phyloP scores from a whole-genome alignment of 2,329 filamentous ascomycete genomes.

The Aspergillus ustus region DNA sequence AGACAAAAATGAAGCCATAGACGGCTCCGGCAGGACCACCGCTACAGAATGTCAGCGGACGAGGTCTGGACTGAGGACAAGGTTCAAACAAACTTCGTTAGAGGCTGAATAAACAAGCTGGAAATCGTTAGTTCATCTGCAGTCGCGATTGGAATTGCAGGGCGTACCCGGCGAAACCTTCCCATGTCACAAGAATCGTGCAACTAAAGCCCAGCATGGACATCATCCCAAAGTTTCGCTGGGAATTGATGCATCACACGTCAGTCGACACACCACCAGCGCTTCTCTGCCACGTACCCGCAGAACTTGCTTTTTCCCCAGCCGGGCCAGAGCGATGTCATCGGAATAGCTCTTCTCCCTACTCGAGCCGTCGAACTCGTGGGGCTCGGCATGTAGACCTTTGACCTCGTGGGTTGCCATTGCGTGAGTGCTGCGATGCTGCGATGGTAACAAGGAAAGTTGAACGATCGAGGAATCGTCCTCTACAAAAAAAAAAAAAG shows the following conservation, averaged over 20 bases:
- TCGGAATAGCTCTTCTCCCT: constrained; percentile 16
- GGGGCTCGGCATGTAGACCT: not conserved
- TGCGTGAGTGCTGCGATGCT: not conserved
- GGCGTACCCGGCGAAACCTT: constrained; percentile 24
- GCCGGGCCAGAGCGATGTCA: constrained; percentile 18
- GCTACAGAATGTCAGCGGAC: constrained; percentile 19
- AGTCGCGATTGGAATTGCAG: not conserved
- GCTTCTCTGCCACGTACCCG: constrained; percentile 12
- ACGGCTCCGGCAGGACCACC: constrained; percentile 40
- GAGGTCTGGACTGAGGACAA: not conserved
- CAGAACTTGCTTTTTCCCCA: constrained; percentile 27
- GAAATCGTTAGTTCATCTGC: not conserved
- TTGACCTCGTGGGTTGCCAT: not conserved
- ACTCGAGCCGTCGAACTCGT: not conserved
- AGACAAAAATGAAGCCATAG: constrained; percentile 39
- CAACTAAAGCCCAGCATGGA: constrained; percentile 30
- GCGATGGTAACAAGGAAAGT: not conserved
- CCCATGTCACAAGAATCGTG: constrained; percentile 30
- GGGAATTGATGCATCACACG: not conserved
- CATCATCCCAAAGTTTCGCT: constrained; percentile 29
- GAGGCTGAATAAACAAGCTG: constrained; percentile 18
- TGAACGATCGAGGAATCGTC: not conserved
- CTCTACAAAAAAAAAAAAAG: too few relatives aligned
- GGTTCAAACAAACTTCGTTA: constrained; percentile 19
- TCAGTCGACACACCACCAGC: not conserved